These are phyloP conservation scores for Colletotrichum cuscutae DNA, from an alignment of 2,329 filamentous ascomycete genomes.

Conservation along the genomic window DNA sequence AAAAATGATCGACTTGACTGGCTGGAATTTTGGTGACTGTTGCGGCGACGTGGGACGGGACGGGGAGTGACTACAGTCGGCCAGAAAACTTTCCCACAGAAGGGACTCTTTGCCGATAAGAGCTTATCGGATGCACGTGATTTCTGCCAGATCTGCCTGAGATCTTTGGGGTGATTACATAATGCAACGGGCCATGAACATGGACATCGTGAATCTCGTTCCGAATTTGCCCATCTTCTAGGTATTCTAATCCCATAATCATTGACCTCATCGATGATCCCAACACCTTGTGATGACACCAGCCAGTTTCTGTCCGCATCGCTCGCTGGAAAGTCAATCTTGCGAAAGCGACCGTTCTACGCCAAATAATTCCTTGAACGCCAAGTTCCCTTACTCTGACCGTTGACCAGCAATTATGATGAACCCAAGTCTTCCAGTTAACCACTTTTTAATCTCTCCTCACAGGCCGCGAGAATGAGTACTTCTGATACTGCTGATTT, in stretches of 20 bases:
- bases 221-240: neutral
- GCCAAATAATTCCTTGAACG: neutral
- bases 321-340: neutral
- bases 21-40: conserved; percentile 9
- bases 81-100: neutral
- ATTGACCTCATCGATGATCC: too few species aligned
- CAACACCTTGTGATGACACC: too few species aligned
- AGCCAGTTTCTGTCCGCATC: too few species aligned
- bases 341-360: neutral
- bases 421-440: neutral
- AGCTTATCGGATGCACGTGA: conserved; percentile 1
- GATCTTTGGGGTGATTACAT: neutral
- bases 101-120: conserved; percentile 12
- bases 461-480: neutral
- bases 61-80: conserved; percentile 25
- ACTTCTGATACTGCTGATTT: neutral
- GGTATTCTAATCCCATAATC: neutral
- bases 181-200: neutral
- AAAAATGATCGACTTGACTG: neutral
- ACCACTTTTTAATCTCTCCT: neutral
- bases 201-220: neutral
- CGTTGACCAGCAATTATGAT: neutral
- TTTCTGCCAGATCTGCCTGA: neutral
- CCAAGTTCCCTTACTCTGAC: neutral
- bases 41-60: neutral